These are phyloP conservation scores for Xylaria scruposa DNA, from an alignment of 495 filamentous ascomycete species.

Conservation along the genomic window DNA sequence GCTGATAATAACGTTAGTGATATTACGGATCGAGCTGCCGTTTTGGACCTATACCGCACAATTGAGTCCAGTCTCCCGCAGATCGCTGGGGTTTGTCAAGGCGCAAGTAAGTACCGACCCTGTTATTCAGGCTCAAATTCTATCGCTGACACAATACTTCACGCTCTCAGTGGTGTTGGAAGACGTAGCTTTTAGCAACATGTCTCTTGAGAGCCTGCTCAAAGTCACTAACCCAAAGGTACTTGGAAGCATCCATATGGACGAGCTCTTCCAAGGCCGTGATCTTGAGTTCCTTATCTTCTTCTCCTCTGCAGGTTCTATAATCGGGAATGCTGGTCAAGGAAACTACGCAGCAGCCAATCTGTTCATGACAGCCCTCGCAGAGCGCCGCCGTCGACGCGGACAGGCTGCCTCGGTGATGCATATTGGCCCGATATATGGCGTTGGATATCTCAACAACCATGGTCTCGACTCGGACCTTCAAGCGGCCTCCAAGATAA, in stretches of 20 bases:
- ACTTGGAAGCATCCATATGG: not conserved
- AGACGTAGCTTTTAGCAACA: not conserved
- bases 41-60: not conserved
- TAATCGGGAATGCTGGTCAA: not conserved
- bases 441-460: not conserved
- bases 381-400: not conserved
- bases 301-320: not conserved
- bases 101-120: too few species aligned
- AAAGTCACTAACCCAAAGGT: not conserved
- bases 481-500: not conserved
- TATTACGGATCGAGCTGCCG: not conserved
- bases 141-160: too few species aligned
- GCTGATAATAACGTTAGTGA: not conserved
- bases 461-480: too few species aligned
- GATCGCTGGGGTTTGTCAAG: not conserved
- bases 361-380: not conserved
- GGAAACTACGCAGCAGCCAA: not conserved
- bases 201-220: too few species aligned
- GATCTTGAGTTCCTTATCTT: not conserved
- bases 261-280: not conserved
- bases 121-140: too few species aligned
- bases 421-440: not conserved
- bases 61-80: not conserved
- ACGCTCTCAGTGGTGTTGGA: not conserved
- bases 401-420: not conserved